Base-by-base conservation (phyloP, 2,329 filamentous ascomycete genomes). In the Colletotrichum sp. region DNA sequence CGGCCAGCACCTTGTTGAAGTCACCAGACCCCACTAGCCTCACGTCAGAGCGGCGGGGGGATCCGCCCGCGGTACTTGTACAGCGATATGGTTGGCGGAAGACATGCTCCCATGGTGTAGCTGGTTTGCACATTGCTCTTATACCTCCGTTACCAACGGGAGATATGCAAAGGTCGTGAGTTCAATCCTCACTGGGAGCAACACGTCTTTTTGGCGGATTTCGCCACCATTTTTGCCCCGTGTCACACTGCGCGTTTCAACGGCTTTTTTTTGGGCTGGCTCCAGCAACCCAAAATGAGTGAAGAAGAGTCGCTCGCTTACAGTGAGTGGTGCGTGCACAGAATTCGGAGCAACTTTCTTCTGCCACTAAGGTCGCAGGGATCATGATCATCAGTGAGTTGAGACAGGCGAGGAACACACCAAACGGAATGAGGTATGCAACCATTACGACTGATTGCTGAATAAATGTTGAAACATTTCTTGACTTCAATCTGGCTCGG, bases 101-200 rank as follows among this genome's bases (percentile, higher is more conserved):
- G 44, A 52, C 44, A 52, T 52, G 44, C 44, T 52, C 82, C 81
- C 80, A 78, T 82, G 82, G 81, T 81, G 81, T 79, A 82, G 81
- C 81, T 82, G 80, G 81, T 82, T 82, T 82, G 80, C 81, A 80
- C 81, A 78, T 82, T 79, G 81, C 82, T 81, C 81, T 82, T 82
- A 82, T 82, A 82, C 77, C 80, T 77, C 72, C 77, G 67, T 66
- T 62, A 55, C 64, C 76, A 69, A 80, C 77, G 59, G 80, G 65
- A 69, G 80, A 81, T 57, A 82, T 82, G 81, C 62, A 65, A 78
- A 80, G 81, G 81, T 81, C 81, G 81, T 79, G 81, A 80, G 81
- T 82, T 82, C 81, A 80, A 82, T 80, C 81, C 81, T 81, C 81
- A 72, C 72, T 72, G 71, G 81, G 80, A 77, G 73, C 78, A 55